A percentile compares a stretch with the other conserved stretches of the same genome.
Evolutionary conservation across 805 yeast genomes (phyloP).

Genomic region (Torulaspora maleeae): DNA sequence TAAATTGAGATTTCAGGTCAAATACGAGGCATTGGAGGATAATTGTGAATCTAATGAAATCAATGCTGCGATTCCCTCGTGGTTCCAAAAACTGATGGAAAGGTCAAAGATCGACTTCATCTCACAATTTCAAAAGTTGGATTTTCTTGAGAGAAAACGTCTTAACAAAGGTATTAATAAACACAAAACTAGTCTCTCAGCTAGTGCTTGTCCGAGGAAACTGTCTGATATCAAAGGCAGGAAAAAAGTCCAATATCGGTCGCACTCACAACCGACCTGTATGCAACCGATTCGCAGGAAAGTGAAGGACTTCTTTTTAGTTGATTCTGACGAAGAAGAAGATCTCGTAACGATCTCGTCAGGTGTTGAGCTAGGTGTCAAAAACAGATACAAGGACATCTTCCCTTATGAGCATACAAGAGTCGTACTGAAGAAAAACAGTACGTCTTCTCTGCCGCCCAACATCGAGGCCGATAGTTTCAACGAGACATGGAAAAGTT

Average conservation of each 20-base stretch:
- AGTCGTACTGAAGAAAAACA: conserved; percentile 48
- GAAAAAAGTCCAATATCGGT: conserved; percentile 14
- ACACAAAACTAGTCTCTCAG: conserved; percentile 20
- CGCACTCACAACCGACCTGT: conserved; percentile 24
- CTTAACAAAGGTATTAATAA: conserved; percentile 40
- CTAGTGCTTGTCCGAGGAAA: conserved; percentile 73
- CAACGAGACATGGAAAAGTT: conserved; percentile 42
- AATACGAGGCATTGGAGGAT: conserved; percentile 17
- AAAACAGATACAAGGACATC: conserved; percentile 84
- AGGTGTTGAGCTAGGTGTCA: conserved; percentile 76
- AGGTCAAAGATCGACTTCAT: conserved; percentile 31
- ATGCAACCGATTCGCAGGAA: conserved; percentile 1
- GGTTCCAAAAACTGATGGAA: conserved; percentile 43
- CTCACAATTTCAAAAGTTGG: conserved; percentile 60
- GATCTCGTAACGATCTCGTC: conserved; percentile 47
- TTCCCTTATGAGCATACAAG: conserved; percentile 83
- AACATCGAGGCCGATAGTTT: conserved; percentile 12
- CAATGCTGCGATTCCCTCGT: conserved; percentile 43
- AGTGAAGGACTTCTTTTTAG: conserved; percentile 6
- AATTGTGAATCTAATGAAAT: conserved; percentile 16
- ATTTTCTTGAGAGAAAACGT: conserved; percentile 63
- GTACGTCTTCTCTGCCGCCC: conserved; percentile 2
- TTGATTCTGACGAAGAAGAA: conserved; percentile 24
- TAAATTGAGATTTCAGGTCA: conserved; percentile 28
- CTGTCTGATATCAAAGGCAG: not conserved